Percentiles rank a stretch among this genome's conserved stretches.
phyloP scores from a whole-genome alignment of 768 basidiomycete genomes.

The Rubroboletus pulcherrimus region DNA sequence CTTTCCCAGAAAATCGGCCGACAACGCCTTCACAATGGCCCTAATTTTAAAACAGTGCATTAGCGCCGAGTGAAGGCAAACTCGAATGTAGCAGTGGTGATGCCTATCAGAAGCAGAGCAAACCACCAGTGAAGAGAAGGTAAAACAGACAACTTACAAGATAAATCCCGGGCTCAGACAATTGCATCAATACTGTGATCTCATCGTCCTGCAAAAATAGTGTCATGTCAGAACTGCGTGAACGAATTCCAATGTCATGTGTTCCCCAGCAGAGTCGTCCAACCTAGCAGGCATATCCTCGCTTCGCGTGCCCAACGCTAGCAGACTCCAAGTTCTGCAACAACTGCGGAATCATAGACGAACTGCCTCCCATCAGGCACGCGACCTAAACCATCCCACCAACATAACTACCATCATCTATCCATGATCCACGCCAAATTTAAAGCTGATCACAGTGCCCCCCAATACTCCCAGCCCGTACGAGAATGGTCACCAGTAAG shows the following conservation, averaged over 20 bases:
- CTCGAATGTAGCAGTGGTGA: background rate
- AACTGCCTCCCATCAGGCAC: background rate
- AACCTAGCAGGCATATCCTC: background rate
- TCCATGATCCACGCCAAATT: background rate
- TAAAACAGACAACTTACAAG: slow-evolving; percentile 48
- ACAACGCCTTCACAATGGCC: slow-evolving; percentile 88
- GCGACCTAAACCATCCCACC: background rate
- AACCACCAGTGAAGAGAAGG: too few relatives aligned
- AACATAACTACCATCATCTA: background rate
- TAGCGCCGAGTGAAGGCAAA: background rate
- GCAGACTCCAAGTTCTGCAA: background rate
- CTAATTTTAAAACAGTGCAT: slow-evolving; percentile 33
- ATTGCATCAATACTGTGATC: slow-evolving; percentile 72
- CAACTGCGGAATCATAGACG: background rate
- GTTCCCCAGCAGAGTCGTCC: background rate
- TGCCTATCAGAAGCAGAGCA: background rate
- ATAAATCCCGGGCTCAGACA: slow-evolving; percentile 53
- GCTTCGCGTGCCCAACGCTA: background rate
- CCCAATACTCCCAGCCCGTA: background rate
- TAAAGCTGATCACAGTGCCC: too few relatives aligned
- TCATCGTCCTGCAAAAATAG: slow-evolving; percentile 61
- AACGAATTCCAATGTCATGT: background rate
- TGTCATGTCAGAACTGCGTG: slow-evolving; percentile 6
- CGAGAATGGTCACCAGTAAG: background rate
- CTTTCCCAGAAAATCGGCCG: slow-evolving; percentile 59